Evolutionary conservation across 345 rosid genomes (phyloP).

Genomic region (Sonneratia caseolaris): DNA sequence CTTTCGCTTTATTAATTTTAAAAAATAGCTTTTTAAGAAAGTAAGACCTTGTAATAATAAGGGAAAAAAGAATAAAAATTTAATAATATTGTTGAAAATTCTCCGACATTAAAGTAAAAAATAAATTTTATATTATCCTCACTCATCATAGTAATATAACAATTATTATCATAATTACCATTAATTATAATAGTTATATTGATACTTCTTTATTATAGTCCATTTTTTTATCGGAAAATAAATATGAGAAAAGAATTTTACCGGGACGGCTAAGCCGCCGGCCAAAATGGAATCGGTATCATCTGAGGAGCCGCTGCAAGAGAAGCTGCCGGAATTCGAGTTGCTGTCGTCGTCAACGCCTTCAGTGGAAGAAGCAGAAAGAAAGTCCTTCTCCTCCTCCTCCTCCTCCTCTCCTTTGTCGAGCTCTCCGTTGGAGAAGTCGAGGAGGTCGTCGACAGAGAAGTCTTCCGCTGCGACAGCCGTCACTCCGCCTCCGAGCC

Average conservation of each 20-base stretch:
- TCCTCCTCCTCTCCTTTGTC: slow-evolving; percentile 9
- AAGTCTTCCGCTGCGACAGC: slow-evolving; percentile 23
- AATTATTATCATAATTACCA: too few species aligned
- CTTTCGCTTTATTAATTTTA: too few species aligned
- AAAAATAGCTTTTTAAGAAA: too few species aligned
- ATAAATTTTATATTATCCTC: too few species aligned
- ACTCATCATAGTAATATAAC: too few species aligned
- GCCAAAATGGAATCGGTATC: slow-evolving; percentile 16
- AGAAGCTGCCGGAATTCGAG: slow-evolving; percentile 8
- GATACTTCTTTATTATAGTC: too few species aligned
- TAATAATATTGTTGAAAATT: too few species aligned
- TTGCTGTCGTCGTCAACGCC: slow-evolving; percentile 8
- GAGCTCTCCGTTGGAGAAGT: slow-evolving; percentile 25
- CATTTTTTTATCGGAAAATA: too few species aligned
- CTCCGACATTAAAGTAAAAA: too few species aligned
- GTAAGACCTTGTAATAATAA: too few species aligned
- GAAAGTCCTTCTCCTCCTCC: slow-evolving; percentile 3
- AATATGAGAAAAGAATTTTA: neutral
- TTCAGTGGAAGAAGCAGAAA: slow-evolving; percentile 8
- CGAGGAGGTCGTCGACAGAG: slow-evolving; percentile 29
- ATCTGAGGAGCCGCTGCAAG: slow-evolving; percentile 1
- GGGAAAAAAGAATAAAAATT: too few species aligned
- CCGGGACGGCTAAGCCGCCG: slow-evolving; percentile 27
- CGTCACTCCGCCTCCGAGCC: neutral
- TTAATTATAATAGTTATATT: too few species aligned